Conservation (phyloP, 2,329 filamentous ascomycete species). For the Penicillium hesseltinei region DNA sequence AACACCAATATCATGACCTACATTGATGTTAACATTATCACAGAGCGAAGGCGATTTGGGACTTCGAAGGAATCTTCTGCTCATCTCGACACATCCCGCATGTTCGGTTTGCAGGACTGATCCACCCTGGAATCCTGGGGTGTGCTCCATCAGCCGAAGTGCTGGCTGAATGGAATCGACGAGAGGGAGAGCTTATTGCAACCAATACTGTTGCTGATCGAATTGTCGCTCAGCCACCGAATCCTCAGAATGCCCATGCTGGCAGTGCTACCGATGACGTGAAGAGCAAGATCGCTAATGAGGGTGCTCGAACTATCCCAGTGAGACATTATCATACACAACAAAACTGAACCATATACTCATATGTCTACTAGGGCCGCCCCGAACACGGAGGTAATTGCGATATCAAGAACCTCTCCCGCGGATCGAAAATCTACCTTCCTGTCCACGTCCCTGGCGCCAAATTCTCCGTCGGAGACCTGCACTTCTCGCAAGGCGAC, state of each 20-base stretch:
- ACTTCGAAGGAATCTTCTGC: constrained; percentile 76
- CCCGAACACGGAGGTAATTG: constrained; percentile 89
- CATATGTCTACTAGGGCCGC: constrained; percentile 49
- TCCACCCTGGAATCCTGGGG: constrained; percentile 88
- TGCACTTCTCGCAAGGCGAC: constrained; percentile 85
- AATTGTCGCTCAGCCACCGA: constrained; percentile 74
- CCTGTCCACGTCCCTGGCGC: constrained; percentile 84
- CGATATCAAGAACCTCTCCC: constrained; percentile 82
- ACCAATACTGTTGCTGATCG: constrained; percentile 63
- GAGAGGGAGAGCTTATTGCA: constrained; percentile 76
- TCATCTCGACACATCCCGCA: constrained; percentile 82
- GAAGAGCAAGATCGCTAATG: constrained; percentile 66
- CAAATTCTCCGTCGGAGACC: constrained; percentile 85
- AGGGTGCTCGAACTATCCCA: constrained; percentile 83
- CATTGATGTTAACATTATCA: background rate
- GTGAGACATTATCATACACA: constrained; percentile 31
- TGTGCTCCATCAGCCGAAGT: constrained; percentile 80
- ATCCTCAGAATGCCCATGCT: constrained; percentile 69
- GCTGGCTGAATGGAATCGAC: constrained; percentile 76
- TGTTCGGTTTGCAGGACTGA: constrained; percentile 83
- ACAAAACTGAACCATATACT: background rate
- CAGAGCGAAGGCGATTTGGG: constrained; percentile 70
- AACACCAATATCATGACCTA: background rate
- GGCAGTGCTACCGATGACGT: constrained; percentile 60
- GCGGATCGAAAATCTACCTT: constrained; percentile 79